A percentile compares a stretch with the other conserved stretches of the same genome.
Evolutionary conservation across 1,284 basidiomycete genomes (phyloP).

Genomic region (Cryptococcus sp.): DNA sequence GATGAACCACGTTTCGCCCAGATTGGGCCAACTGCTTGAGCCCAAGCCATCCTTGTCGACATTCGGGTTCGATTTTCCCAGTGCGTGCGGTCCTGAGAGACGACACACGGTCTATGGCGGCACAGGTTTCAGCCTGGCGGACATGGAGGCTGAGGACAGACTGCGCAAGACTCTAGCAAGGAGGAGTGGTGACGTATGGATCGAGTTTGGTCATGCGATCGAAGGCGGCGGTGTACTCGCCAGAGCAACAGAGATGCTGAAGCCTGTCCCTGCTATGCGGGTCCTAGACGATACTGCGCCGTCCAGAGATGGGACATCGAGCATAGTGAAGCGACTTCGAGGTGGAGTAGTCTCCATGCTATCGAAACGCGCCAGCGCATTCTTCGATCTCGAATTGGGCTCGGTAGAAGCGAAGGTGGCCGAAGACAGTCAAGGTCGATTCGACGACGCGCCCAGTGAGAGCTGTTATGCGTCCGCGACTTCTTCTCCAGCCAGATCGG

Average conservation of each 20-base stretch:
- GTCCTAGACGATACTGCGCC: constrained; percentile 23
- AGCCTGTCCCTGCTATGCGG: constrained; percentile 37
- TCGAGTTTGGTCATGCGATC: constrained; percentile 36
- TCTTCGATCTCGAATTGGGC: constrained; percentile 8
- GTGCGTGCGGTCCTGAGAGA: constrained; percentile 1
- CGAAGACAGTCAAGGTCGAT: background rate
- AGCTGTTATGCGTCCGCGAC: background rate
- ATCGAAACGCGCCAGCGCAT: constrained; percentile 18
- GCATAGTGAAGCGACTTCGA: constrained; percentile 15
- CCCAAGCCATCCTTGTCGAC: constrained; percentile 36
- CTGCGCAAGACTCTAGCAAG: constrained; percentile 28
- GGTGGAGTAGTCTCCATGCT: constrained; percentile 39
- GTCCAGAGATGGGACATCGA: background rate
- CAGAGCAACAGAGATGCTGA: constrained; percentile 40
- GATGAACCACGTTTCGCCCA: constrained; percentile 8
- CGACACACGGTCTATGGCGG: constrained; percentile 35
- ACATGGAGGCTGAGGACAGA: constrained; percentile 28
- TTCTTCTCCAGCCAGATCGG: constrained; percentile 8
- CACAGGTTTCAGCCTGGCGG: constrained; percentile 6
- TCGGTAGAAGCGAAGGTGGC: background rate
- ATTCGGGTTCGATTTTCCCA: constrained; percentile 27
- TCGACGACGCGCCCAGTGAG: constrained; percentile 9
- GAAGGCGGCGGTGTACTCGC: constrained; percentile 22
- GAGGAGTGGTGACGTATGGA: constrained; percentile 36
- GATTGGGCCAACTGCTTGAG: constrained; percentile 27